Evolutionary conservation across 2,329 filamentous ascomycete genomes (phyloP).

Genomic region (Aspergillus brunneoviolaceus): DNA sequence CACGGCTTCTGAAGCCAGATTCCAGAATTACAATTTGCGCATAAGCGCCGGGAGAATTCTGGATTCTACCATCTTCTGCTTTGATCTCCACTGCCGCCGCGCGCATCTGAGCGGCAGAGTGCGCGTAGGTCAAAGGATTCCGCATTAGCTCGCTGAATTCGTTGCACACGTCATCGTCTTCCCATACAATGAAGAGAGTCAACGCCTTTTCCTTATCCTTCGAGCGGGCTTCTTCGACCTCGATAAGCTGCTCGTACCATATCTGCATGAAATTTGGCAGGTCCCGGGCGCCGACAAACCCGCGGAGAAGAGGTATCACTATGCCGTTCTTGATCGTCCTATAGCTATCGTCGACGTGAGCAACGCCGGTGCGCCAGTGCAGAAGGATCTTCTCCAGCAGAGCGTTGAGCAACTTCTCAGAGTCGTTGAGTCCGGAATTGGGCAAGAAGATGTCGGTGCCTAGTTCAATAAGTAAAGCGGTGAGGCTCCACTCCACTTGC

Average conservation of each 20-base stretch:
- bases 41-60: constrained; percentile 30
- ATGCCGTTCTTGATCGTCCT: constrained; percentile 38
- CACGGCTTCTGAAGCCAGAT: constrained; percentile 32
- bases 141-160: constrained; percentile 36
- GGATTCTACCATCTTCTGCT: constrained; percentile 28
- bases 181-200: constrained; percentile 42
- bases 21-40: constrained; percentile 39
- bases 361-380: constrained; percentile 29
- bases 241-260: constrained; percentile 42
- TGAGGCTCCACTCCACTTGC: constrained; percentile 42
- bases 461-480: constrained; percentile 42
- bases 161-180: constrained; percentile 45
- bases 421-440: constrained; percentile 43
- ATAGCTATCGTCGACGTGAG: constrained; percentile 25
- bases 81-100: constrained; percentile 30
- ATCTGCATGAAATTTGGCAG: constrained; percentile 39
- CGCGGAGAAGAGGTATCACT: constrained; percentile 41
- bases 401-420: constrained; percentile 36
- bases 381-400: constrained; percentile 37
- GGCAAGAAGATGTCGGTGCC: constrained; percentile 46
- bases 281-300: constrained; percentile 43
- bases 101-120: constrained; percentile 32
- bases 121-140: constrained; percentile 30
- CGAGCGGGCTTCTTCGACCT: constrained; percentile 35
- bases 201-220: constrained; percentile 20